Percentiles rank a stretch among this genome's conserved stretches.
Conservation (phyloP, 306 rosid species). For the Glycine tomentella region DNA sequence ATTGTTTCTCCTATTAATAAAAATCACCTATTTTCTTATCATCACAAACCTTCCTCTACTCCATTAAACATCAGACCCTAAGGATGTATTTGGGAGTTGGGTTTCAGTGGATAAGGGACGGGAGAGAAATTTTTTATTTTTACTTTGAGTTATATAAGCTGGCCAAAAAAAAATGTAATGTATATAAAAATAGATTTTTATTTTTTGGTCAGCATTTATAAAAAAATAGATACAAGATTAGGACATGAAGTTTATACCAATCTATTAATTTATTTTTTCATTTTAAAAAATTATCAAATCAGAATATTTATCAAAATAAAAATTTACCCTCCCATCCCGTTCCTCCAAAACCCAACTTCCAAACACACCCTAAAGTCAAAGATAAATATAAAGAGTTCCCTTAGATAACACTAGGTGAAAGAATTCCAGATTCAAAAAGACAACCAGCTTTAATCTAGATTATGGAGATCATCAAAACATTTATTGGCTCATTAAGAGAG, state of each 20-base stretch:
- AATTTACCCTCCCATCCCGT: not conserved
- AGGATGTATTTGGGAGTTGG: not conserved
- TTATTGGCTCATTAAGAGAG: not conserved
- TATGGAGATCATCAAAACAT: constrained; percentile 13
- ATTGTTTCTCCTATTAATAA: too few species aligned
- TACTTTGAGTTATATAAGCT: too few species aligned
- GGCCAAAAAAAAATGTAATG: too few species aligned
- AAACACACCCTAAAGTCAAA: constrained; percentile 7
- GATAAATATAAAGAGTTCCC: not conserved
- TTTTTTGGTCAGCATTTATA: too few species aligned
- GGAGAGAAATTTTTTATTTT: too few species aligned
- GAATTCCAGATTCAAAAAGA: constrained; percentile 2
- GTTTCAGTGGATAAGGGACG: not conserved
- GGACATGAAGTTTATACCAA: too few species aligned
- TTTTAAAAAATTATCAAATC: not conserved
- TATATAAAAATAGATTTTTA: too few species aligned
- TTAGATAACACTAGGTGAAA: not conserved
- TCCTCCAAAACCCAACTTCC: not conserved
- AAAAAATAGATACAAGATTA: too few species aligned
- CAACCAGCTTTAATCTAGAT: not conserved
- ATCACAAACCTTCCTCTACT: too few species aligned
- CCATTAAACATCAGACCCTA: not conserved
- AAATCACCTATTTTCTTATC: too few species aligned
- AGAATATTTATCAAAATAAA: not conserved
- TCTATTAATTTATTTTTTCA: too few species aligned